Evolutionary conservation across 805 yeast species (phyloP), one percentile per base, ranked within the genome.

Genomic region (Starmerella vitae): DNA sequence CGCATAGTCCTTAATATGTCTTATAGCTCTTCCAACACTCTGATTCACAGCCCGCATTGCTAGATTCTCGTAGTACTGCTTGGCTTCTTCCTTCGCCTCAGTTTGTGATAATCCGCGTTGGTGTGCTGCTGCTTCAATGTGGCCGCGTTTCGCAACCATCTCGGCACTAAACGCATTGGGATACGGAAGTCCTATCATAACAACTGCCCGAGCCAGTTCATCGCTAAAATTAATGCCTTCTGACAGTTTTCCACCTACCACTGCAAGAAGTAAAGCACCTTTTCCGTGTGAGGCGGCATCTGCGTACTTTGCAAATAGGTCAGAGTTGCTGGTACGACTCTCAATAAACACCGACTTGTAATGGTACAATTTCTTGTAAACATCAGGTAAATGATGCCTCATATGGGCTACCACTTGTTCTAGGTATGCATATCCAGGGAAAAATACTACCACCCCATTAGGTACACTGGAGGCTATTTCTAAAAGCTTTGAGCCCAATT

Each of bases 181-280:
- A 51, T 70, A 88, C 2, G 97, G 96, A 29, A 88, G 56, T 0
- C 96, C 97, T 10, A 83, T 65, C 79, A 88, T 78, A 2, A 82
- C 63, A 0, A 88, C 86, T 0, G 82, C 85, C 42, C 96, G 65
- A 1, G 94, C 94, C n/a, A 88, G 60, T 29, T 78, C 74, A 52
- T 85, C 88, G 9, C 86, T 72, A 56, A 88, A 86, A 54, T 86
- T 86, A 31, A 86, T 88, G 4, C 97, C 97, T 57, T 86, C 97
- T 0, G 94, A 82, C 61, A 86, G 66, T 52, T 78, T 78, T 0
- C 96, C 97, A 1, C 95, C 95, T 13, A 88, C 93, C 1, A 88
- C 94, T 0, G 94, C 75, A 21, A 88, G 63, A 4, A 86, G 57
- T 2, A 80, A 49, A 0, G 93, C 86, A 1, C 91, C 88, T 0